These are phyloP conservation scores for Tuber brumale DNA, from an alignment of 495 filamentous ascomycete species.

Conservation along the genomic window DNA sequence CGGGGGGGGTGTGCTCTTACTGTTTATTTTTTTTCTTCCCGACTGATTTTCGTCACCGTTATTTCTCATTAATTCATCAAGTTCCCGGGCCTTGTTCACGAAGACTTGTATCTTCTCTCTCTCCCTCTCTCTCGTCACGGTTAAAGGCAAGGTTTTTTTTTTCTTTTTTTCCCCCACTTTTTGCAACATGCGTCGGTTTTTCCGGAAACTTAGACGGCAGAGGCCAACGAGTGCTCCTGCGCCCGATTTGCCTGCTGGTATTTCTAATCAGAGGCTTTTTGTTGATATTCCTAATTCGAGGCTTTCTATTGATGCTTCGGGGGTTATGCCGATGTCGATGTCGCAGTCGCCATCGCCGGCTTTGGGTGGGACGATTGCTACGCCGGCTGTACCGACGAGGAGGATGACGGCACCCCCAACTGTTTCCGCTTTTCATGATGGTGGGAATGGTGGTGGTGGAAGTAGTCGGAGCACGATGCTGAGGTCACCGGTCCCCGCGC, in stretches of 20 bases:
- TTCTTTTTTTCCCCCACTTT: background rate
- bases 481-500: background rate
- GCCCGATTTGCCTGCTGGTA: background rate
- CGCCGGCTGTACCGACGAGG: background rate
- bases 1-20: background rate
- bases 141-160: background rate
- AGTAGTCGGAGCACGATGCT: background rate
- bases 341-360: background rate
- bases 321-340: background rate
- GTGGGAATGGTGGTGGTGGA: background rate
- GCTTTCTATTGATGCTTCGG: background rate
- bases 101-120: background rate
- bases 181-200: background rate
- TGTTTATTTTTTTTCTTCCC: slow-evolving; percentile 1
- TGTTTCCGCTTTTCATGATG: background rate
- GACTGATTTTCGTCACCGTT: background rate
- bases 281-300: background rate
- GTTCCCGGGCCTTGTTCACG: background rate
- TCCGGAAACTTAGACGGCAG: background rate
- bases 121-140: background rate
- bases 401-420: background rate
- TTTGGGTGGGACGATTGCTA: background rate
- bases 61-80: background rate
- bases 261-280: background rate
- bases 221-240: background rate